Percentiles rank a stretch among this genome's conserved stretches.
phyloP scores from a whole-genome alignment of 1,139 yeast species.

The Candida mesenterica region DNA sequence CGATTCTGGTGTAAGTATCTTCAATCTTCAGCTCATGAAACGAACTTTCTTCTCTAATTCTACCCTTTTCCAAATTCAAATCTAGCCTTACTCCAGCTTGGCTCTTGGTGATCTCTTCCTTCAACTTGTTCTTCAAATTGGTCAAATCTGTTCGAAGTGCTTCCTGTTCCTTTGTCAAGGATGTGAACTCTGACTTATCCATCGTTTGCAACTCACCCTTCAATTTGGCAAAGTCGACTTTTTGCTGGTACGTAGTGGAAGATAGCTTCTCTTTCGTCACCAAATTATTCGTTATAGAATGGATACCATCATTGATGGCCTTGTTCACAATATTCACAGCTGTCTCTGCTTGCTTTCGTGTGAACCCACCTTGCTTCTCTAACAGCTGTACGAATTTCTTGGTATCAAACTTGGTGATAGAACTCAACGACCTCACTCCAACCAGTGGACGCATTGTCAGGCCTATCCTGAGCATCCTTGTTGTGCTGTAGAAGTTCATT shows the following conservation, averaged over 20 bases:
- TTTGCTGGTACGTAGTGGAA: constrained; percentile 88
- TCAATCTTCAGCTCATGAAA: constrained; percentile 90
- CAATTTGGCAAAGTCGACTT: constrained; percentile 92
- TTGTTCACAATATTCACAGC: constrained; percentile 73
- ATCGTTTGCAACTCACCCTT: constrained; percentile 87
- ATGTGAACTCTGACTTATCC: constrained; percentile 83
- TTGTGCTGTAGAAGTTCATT: too few species aligned
- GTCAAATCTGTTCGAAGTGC: constrained; percentile 81
- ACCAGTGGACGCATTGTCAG: background rate
- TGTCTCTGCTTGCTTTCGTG: constrained; percentile 73
- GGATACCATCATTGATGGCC: constrained; percentile 81
- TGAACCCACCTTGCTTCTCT: constrained; percentile 67
- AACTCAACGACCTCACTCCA: constrained; percentile 18
- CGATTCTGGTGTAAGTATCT: constrained; percentile 92
- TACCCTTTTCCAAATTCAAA: constrained; percentile 87
- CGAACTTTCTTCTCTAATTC: constrained; percentile 91
- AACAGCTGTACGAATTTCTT: constrained; percentile 70
- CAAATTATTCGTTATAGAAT: constrained; percentile 68
- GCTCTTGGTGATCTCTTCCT: constrained; percentile 89
- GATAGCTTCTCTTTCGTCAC: constrained; percentile 81
- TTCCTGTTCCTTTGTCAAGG: constrained; percentile 84
- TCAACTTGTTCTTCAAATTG: constrained; percentile 75
- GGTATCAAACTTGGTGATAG: constrained; percentile 68
- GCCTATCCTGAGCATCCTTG: too few species aligned
- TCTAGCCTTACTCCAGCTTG: constrained; percentile 90